Evolutionary conservation across 2,329 filamentous ascomycete genomes (phyloP), one percentile per base, ranked within the genome.

Genomic region (Talaromyces atroroseus): DNA sequence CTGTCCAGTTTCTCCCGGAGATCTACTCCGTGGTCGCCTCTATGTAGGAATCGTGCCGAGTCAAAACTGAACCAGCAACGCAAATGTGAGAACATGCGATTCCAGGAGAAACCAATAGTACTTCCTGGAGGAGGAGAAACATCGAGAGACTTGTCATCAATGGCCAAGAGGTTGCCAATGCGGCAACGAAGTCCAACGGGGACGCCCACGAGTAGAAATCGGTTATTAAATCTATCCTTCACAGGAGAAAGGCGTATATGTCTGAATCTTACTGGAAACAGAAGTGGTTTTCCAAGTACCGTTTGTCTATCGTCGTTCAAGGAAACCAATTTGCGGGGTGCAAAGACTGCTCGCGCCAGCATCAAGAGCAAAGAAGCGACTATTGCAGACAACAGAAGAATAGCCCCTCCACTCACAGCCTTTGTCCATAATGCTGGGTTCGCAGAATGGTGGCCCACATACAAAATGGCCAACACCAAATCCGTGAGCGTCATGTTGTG

Each of bases 181-280:
- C 52, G 52, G 24, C 52, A 48, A 40, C 52, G 52, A 24, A 54
- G 52, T 21, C 52, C 52, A 54, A 54, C 45, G 2, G 52, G 52
- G 11, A 54, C 26, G 12, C 52, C 44, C 3, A 54, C 21, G n/a
- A 53, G 24, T n/a, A 53, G 16, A 14, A 53, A 53, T 8, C 26
- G 40, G 16, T 45, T 53, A 14, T 45, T 46, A 16, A 53, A 53
- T 53, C 12, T 32, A 21, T 53, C 42, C 16, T 53, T 53, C 6
- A 46, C 26, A 14, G 50, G 50, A 1, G 50, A 46, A 14, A 53
- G 29, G 18, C 50, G 50, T n/a, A 53, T 53, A 36, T 53, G 50
- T 3, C 18, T 53, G 26, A 53, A 46, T 8, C 36, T 53, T 11
- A 53, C 50, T 7, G 50, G 50, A 14, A 53, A 53, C n/a, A 53